Percentiles rank a stretch among this genome's conserved stretches.
These are phyloP conservation scores for Phallus indusiatus DNA, from an alignment of 768 basidiomycete species.

Conservation along the genomic window DNA sequence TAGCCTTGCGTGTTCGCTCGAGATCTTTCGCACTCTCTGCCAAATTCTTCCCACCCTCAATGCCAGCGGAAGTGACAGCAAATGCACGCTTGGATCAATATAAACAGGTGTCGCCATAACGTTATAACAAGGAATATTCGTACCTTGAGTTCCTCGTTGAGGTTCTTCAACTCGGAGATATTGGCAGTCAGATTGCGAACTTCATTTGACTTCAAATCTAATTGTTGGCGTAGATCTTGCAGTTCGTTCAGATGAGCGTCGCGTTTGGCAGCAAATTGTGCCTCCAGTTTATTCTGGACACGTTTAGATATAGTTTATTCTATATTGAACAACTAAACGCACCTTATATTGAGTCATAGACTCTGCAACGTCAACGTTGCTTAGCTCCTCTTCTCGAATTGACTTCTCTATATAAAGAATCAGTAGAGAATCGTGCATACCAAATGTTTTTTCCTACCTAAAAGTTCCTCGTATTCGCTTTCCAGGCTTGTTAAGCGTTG, in stretches of 20 bases:
- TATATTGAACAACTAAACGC: constrained; percentile 11
- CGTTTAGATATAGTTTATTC: constrained; percentile 11
- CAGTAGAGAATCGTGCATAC: constrained; percentile 4
- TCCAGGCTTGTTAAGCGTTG: constrained; percentile 70
- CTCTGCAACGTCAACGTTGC: constrained; percentile 68
- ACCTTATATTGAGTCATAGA: constrained; percentile 91
- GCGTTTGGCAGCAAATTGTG: constrained; percentile 87
- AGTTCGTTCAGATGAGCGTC: constrained; percentile 84
- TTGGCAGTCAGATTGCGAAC: constrained; percentile 74
- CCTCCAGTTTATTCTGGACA: constrained; percentile 79
- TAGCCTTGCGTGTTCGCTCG: constrained; percentile 91
- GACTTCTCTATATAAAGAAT: constrained; percentile 62
- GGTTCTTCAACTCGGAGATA: constrained; percentile 87
- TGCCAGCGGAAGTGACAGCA: constrained; percentile 92
- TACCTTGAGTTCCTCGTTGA: constrained; percentile 98
- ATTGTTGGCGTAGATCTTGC: constrained; percentile 77
- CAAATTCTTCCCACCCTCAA: constrained; percentile 93
- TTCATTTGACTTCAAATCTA: constrained; percentile 78
- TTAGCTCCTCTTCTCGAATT: constrained; percentile 80
- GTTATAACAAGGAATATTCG: constrained; percentile 12
- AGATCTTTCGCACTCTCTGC: constrained; percentile 96
- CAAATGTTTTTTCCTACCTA: constrained; percentile 48
- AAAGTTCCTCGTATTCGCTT: constrained; percentile 91
- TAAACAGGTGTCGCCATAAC: constrained; percentile 9
- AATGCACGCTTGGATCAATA: constrained; percentile 71